phyloP scores from a whole-genome alignment of 2,329 filamentous ascomycete genomes.

The Colletotrichum sp. region DNA sequence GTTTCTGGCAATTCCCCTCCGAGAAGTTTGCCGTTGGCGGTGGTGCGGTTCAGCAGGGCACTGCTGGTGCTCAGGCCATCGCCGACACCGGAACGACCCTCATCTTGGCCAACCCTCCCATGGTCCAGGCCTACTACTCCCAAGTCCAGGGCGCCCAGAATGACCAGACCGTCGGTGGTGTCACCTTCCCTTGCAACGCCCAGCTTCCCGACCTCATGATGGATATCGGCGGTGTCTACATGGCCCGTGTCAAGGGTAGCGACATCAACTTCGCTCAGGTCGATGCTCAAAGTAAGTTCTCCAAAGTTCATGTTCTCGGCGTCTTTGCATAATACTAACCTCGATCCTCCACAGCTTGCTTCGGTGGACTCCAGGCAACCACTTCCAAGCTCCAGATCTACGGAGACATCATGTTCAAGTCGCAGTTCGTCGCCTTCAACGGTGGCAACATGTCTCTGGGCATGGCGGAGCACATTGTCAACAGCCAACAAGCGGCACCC shows the following conservation, averaged over 20 bases:
- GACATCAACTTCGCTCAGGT: conserved; percentile 60
- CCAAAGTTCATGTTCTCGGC: conserved; percentile 8
- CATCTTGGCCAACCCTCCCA: conserved; percentile 59
- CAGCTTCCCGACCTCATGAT: conserved; percentile 55
- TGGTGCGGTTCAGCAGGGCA: conserved; percentile 37
- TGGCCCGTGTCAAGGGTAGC: conserved; percentile 59
- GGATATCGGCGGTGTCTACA: conserved; percentile 60
- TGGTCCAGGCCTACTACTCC: conserved; percentile 55
- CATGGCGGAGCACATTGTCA: conserved; percentile 40
- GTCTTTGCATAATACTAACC: background rate
- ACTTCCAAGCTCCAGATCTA: conserved; percentile 64
- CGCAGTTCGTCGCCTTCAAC: conserved; percentile 63
- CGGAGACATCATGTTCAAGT: conserved; percentile 67
- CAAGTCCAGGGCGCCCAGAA: conserved; percentile 48
- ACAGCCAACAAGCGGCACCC: background rate
- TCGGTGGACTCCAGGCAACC: conserved; percentile 70
- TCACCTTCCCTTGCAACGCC: conserved; percentile 51
- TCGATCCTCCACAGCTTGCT: conserved; percentile 53
- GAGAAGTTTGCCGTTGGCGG: conserved; percentile 60
- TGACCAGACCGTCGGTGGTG: conserved; percentile 44
- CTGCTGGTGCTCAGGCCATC: conserved; percentile 49
- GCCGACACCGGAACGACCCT: conserved; percentile 68
- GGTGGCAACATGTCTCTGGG: conserved; percentile 59
- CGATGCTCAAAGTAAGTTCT: conserved; percentile 51
- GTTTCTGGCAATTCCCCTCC: conserved; percentile 74